Percentiles rank a stretch among this genome's conserved stretches.
Conservation (phyloP, 2,329 filamentous ascomycete genomes). For the Scleromitrula shiraiana region DNA sequence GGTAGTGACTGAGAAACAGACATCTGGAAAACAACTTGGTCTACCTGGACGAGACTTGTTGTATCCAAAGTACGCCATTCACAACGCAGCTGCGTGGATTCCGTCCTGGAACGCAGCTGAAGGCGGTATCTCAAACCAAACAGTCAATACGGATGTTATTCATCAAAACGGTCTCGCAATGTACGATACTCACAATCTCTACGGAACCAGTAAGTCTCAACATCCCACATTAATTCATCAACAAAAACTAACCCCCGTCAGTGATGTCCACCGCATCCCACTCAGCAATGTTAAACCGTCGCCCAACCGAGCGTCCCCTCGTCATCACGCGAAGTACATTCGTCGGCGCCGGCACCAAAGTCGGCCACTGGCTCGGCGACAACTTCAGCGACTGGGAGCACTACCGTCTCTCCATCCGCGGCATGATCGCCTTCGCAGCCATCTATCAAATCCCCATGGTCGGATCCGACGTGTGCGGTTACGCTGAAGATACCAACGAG, state of each 20-base stretch:
- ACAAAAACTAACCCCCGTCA: conserved; percentile 11
- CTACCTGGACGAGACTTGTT: conserved; percentile 56
- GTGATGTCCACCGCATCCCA: conserved; percentile 64
- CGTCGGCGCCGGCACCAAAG: conserved; percentile 58
- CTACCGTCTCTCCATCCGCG: conserved; percentile 50
- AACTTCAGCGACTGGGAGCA: conserved; percentile 51
- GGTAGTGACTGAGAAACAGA: conserved; percentile 11
- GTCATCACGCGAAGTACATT: conserved; percentile 72
- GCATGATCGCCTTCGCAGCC: conserved; percentile 52
- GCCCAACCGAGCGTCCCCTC: conserved; percentile 56
- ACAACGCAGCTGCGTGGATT: conserved; percentile 49
- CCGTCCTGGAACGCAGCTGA: conserved; percentile 36
- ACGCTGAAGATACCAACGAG: conserved; percentile 57
- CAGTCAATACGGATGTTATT: conserved; percentile 58
- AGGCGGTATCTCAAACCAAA: conserved; percentile 46
- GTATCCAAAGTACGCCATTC: conserved; percentile 56
- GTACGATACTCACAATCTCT: conserved; percentile 73
- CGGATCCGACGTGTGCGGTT: conserved; percentile 72
- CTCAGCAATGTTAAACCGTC: conserved; percentile 56
- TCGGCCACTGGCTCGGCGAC: conserved; percentile 55
- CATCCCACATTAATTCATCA: neutral
- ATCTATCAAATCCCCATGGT: conserved; percentile 64
- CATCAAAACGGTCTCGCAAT: conserved; percentile 60
- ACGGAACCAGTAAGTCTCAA: conserved; percentile 49
- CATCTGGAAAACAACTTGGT: conserved; percentile 41